These are phyloP conservation scores for Paxillus rubicundulus DNA, from an alignment of 768 basidiomycete species.

Conservation along the genomic window DNA sequence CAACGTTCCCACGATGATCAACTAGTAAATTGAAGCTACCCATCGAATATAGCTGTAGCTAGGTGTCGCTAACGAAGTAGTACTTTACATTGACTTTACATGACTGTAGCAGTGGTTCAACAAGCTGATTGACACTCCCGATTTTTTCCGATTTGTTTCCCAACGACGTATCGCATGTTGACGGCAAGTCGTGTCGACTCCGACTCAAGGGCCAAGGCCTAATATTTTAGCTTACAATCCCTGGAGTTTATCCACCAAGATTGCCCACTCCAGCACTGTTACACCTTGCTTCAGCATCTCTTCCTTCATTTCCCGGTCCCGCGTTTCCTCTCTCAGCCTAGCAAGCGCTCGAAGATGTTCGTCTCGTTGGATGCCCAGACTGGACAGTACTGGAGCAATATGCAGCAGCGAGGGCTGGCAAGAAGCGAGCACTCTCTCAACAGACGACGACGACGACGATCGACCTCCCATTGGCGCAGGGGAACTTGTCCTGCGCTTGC, in stretches of 20 bases:
- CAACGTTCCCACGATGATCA: no score
- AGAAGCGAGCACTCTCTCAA: constrained; percentile 55
- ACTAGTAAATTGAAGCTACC: no score
- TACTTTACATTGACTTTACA: no score
- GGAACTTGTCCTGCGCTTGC: constrained; percentile 9
- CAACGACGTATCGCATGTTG: no score
- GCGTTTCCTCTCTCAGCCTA: constrained; percentile 59
- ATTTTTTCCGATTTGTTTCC: neutral
- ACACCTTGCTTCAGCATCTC: constrained; percentile 66
- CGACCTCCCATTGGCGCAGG: constrained; percentile 18
- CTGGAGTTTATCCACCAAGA: constrained; percentile 64
- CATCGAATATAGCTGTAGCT: no score
- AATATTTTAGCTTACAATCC: constrained; percentile 21
- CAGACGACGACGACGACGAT: constrained; percentile 38
- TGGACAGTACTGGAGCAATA: constrained; percentile 53
- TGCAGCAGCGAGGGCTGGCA: constrained; percentile 68
- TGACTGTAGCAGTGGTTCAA: no score
- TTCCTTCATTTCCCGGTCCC: constrained; percentile 68
- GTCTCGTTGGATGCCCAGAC: constrained; percentile 55
- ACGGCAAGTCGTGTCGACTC: no score
- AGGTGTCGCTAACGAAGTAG: no score
- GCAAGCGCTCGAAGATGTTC: constrained; percentile 65
- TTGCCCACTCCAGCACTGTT: constrained; percentile 77
- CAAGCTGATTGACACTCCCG: neutral
- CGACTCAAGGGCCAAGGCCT: no score